Conservation (phyloP, 352 stramenopile species). For the Phytopythium sindhum region DNA sequence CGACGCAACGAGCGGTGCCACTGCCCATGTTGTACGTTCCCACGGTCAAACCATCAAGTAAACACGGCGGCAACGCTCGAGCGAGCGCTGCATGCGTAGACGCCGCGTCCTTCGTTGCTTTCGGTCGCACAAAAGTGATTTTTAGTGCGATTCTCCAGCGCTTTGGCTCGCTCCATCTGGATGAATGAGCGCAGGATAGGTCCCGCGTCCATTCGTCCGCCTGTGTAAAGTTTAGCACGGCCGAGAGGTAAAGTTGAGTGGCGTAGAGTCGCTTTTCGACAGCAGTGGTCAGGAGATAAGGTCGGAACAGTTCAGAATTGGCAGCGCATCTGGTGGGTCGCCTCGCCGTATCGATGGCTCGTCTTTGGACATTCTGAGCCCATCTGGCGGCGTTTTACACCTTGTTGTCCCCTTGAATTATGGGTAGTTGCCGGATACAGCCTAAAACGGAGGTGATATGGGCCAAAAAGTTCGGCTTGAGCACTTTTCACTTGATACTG, state of each 20-base stretch:
- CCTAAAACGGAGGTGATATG: neutral
- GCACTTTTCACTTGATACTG: neutral
- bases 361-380: neutral
- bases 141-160: neutral
- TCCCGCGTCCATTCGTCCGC: neutral
- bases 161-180: neutral
- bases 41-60: neutral
- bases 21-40: neutral
- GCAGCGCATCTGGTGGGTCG: neutral
- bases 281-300: neutral
- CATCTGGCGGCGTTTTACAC: neutral
- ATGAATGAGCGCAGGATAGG: neutral
- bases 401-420: neutral
- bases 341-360: neutral
- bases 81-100: too few species aligned
- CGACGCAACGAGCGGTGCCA: too few species aligned
- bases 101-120: too few species aligned
- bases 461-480: too few species aligned
- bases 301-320: conserved; percentile 1
- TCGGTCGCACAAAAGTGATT: neutral
- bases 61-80: neutral
- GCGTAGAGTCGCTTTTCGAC: neutral
- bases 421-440: too few species aligned
- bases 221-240: neutral
- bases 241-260: neutral